phyloP scores from a whole-genome alignment of 2,329 filamentous ascomycete genomes.

The Colletotrichum horii region DNA sequence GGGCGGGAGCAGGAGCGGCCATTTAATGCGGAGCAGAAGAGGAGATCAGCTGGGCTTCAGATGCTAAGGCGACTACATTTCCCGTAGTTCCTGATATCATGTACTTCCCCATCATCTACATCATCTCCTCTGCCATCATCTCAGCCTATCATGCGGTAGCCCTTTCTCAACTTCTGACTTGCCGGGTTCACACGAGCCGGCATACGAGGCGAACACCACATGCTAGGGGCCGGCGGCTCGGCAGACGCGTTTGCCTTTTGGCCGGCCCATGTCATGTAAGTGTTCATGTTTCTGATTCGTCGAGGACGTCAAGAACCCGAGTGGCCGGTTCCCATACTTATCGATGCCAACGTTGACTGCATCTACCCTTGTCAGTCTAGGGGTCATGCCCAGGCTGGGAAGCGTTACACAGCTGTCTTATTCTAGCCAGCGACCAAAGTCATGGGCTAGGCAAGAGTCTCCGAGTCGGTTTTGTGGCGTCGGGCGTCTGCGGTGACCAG shows the following conservation, averaged over 20 bases:
- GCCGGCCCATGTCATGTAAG: not conserved
- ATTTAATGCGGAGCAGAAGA: not conserved
- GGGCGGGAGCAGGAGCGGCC: rapidly evolving
- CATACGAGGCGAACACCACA: not conserved
- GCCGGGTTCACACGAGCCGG: not conserved
- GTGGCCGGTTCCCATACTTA: not conserved
- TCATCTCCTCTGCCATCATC: not conserved
- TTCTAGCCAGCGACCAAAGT: not conserved
- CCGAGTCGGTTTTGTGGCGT: not conserved
- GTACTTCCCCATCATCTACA: not conserved
- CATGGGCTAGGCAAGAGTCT: not conserved
- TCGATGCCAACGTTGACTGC: not conserved
- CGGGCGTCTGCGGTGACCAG: not conserved
- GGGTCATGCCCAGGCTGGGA: not conserved
- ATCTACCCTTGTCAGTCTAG: not conserved
- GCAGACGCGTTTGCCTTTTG: not conserved
- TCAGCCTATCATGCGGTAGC: not conserved
- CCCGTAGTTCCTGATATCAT: not conserved
- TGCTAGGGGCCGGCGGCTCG: not conserved
- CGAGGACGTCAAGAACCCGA: not conserved
- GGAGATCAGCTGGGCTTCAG: rapidly evolving
- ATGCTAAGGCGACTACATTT: not conserved
- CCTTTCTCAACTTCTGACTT: not conserved
- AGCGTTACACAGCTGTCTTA: not conserved
- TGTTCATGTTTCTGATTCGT: not conserved